Conservation (phyloP, 2,329 filamentous ascomycete genomes). For the Phialemoniopsis sp. region DNA sequence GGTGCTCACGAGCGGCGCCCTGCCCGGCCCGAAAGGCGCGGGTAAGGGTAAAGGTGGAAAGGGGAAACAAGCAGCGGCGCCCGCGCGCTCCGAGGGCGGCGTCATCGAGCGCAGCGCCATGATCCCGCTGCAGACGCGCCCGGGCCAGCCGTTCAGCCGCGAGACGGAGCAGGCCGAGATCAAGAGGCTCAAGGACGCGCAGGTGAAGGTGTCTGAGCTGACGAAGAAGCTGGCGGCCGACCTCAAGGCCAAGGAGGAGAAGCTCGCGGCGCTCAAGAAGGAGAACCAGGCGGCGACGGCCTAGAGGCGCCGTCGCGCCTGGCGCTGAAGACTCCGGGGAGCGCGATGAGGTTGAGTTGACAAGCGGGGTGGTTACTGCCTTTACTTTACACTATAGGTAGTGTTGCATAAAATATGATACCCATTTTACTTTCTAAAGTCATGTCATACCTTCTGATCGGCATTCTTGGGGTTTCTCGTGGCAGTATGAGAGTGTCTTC, state of each 20-base stretch:
- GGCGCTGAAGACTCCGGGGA: background rate
- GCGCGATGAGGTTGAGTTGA: background rate
- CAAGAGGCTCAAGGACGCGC: constrained; percentile 58
- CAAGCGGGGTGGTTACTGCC: background rate
- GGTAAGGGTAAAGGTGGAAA: constrained; percentile 32
- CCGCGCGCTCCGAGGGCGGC: constrained; percentile 39
- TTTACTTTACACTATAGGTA: background rate
- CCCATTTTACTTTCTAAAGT: background rate
- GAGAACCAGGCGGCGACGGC: constrained; percentile 35
- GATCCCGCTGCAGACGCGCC: constrained; percentile 64
- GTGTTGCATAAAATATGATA: background rate
- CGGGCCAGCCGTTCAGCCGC: constrained; percentile 68
- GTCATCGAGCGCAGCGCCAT: constrained; percentile 67
- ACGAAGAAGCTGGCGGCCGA: constrained; percentile 53
- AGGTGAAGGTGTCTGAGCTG: constrained; percentile 59
- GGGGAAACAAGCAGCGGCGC: constrained; percentile 34
- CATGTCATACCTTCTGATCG: no score
- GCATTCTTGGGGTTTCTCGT: no score
- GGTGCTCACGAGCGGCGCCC: constrained; percentile 70
- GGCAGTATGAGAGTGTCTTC: no score
- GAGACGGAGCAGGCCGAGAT: constrained; percentile 65
- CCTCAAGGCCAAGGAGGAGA: constrained; percentile 61
- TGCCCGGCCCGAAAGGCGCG: constrained; percentile 51
- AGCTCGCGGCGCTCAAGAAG: constrained; percentile 56
- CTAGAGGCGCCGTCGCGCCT: constrained; percentile 19